Evolutionary conservation across 2,329 filamentous ascomycete species (phyloP), one percentile per base, ranked within the genome.

Genomic region (Coleophoma eucalyptorum): DNA sequence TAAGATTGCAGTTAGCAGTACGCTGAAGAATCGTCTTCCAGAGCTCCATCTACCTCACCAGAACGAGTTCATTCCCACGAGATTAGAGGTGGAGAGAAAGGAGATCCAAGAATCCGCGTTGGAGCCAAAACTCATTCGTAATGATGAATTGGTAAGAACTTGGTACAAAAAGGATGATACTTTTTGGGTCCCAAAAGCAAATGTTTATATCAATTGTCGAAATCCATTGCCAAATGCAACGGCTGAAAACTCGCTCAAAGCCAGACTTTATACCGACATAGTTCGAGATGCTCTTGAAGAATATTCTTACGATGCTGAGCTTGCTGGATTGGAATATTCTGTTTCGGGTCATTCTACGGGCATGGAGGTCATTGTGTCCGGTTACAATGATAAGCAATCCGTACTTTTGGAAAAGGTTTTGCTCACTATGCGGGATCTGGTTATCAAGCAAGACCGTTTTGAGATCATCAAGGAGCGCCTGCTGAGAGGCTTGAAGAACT

Each of bases 91-190:
- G 2, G 91, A 97, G 68, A 96, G 94, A 77, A 96, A 90, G 69
- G 89, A 96, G 34, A 80, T 94, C n/a, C 77, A 83, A 21, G 81
- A 89, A 59, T 87, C 91, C 1, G 75, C 85, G 0, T 79, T 87
- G 50, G 77, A 83, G 1, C 94, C 94, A 0, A 87, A 85, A 54
- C 76, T 99, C 20, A 86, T 99, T 55, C 85, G 92, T 58, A 91
- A 96, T 61, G 93, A 97, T 58, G 78, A 85, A 5, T 74, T 84
- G 33, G 84, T 89, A 1, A 84, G 92, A 31, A 87, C 90, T 3
- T 99, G 94, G 94, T 97, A 86, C 76, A 99, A 99, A 76, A 97
- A 97, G 71, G 94, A 99, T 62, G 94, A 99, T 61, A 91, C 86
- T 0, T 99, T 97, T 70, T 97, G 93, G 92, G 94, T 97, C 10